A percentile compares a stretch with the other conserved stretches of the same genome.
Evolutionary conservation across 2,329 filamentous ascomycete genomes (phyloP).

Genomic region (Trichothecium sympodiale): DNA sequence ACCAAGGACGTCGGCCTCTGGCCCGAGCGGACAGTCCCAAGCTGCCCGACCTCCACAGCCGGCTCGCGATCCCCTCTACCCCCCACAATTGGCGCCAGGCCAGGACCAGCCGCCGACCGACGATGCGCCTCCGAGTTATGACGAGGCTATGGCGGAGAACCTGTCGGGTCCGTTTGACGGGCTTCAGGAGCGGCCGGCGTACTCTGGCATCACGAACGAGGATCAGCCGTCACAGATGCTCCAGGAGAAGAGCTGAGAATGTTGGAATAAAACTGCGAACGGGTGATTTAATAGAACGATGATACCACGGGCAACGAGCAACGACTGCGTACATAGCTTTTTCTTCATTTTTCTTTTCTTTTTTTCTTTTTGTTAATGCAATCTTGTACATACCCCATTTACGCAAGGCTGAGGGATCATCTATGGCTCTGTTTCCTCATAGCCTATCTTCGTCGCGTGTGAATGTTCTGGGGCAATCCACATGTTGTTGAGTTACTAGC

Average conservation of each 20-base stretch:
- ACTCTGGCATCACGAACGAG: slow-evolving; percentile 52
- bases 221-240: slow-evolving; percentile 43
- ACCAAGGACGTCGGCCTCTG: slow-evolving; percentile 19
- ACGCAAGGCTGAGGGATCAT: too few relatives aligned
- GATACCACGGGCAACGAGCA: not conserved
- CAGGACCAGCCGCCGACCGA: slow-evolving; percentile 40
- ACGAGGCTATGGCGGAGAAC: slow-evolving; percentile 78
- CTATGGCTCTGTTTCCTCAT: too few relatives aligned
- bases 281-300: not conserved
- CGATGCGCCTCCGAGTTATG: slow-evolving; percentile 88
- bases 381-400: too few relatives aligned
- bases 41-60: slow-evolving; percentile 16
- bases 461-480: too few relatives aligned
- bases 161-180: slow-evolving; percentile 59
- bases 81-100: slow-evolving; percentile 39
- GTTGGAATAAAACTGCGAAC: not conserved
- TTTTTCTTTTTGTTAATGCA: not conserved
- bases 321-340: not conserved
- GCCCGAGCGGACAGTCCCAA: slow-evolving; percentile 9
- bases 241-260: slow-evolving; percentile 25
- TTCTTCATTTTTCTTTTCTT: not conserved
- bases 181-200: slow-evolving; percentile 49
- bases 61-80: slow-evolving; percentile 41
- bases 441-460: too few relatives aligned
- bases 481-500: too few relatives aligned